Evolutionary conservation across 352 stramenopile species (phyloP).

Genomic region (Pythium folliculosum): DNA sequence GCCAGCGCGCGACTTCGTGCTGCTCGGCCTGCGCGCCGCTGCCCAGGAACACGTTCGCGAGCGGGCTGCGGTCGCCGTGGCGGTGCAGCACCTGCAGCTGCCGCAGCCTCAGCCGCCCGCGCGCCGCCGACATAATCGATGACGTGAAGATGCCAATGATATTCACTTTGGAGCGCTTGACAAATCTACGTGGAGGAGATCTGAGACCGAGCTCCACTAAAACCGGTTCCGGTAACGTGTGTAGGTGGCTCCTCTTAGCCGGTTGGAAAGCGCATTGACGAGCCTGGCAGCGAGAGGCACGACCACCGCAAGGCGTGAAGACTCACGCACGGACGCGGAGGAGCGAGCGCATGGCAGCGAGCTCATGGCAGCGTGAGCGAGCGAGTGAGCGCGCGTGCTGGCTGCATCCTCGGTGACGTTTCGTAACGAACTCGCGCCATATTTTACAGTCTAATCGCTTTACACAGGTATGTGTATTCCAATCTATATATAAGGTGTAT

Average conservation of each 20-base stretch:
- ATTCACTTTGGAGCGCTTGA: neutral
- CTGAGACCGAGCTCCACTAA: slow-evolving; percentile 1
- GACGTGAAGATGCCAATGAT: neutral
- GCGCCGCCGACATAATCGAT: neutral
- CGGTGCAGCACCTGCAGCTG: slow-evolving; percentile 82
- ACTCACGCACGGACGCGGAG: too few species aligned
- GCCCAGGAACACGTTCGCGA: slow-evolving; percentile 67
- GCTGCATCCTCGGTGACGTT: slow-evolving; percentile 17
- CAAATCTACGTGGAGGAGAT: neutral
- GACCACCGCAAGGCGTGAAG: too few species aligned
- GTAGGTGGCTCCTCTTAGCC: too few species aligned
- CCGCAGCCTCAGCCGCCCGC: slow-evolving; percentile 39
- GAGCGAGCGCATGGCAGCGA: too few species aligned
- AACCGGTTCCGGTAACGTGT: neutral
- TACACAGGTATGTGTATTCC: neutral
- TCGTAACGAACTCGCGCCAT: slow-evolving; percentile 24
- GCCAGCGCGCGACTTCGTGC: slow-evolving; percentile 50
- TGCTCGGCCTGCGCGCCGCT: slow-evolving; percentile 33
- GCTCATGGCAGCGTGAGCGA: too few species aligned
- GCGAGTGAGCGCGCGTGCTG: too few species aligned
- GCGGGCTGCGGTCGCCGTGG: slow-evolving; percentile 77
- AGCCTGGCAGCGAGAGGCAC: too few species aligned
- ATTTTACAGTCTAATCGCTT: neutral
- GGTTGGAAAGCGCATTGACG: slow-evolving; percentile 1
- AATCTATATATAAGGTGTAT: too few species aligned